phyloP scores from a whole-genome alignment of 257 asterid genomes.

The Petunia secreta region DNA sequence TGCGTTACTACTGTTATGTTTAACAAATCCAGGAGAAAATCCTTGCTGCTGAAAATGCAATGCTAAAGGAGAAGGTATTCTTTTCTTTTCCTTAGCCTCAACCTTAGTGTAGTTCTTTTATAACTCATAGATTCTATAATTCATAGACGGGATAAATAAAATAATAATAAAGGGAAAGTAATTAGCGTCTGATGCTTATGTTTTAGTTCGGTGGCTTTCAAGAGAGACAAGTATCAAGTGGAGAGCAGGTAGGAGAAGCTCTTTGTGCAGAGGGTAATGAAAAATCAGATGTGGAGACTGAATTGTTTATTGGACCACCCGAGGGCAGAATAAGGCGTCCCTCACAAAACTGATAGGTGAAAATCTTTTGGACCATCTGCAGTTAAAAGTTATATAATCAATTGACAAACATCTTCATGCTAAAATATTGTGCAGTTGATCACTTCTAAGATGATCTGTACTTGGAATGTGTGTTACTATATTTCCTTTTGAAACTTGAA shows the following conservation, averaged over 20 bases:
- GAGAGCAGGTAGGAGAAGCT: conserved; percentile 37
- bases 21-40: conserved; percentile 56
- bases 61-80: conserved; percentile 70
- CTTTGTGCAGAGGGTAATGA: conserved; percentile 59
- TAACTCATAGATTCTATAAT: neutral
- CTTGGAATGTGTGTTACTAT: neutral
- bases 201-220: conserved; percentile 53
- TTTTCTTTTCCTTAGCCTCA: neutral
- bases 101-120: neutral
- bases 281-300: conserved; percentile 86
- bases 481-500: neutral
- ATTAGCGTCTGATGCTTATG: neutral
- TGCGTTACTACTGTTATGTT: neutral
- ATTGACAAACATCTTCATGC: neutral
- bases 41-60: conserved; percentile 77
- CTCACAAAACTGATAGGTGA: conserved; percentile 20
- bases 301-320: conserved; percentile 79
- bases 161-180: neutral
- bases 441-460: neutral
- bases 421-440: neutral
- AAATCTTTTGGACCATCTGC: neutral
- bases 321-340: conserved; percentile 58
- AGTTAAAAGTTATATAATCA: neutral
- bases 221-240: conserved; percentile 36
- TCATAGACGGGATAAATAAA: neutral